Conservation (phyloP, 495 filamentous ascomycete genomes). For the Penicillium longicatenatum region DNA sequence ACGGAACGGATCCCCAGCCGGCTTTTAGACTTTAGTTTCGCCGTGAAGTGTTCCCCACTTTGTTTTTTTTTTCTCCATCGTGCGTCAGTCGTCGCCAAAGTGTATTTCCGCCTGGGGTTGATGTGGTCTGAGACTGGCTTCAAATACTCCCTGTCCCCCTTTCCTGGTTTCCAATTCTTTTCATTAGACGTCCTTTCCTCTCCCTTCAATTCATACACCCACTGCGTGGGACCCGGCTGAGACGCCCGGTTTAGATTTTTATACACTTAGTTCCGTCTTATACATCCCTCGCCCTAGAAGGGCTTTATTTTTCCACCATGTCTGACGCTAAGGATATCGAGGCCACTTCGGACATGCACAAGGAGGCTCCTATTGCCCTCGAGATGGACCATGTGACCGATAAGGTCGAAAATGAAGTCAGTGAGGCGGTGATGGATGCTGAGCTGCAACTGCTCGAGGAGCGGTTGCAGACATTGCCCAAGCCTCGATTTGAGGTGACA, state of each 20-base stretch:
- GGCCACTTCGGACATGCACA: constrained; percentile 27
- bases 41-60: constrained; percentile 15
- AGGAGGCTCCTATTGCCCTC: constrained; percentile 27
- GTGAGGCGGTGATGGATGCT: constrained; percentile 41
- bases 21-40: constrained; percentile 14
- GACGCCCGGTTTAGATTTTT: not conserved
- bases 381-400: constrained; percentile 34
- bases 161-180: constrained; percentile 6
- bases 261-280: constrained; percentile 4
- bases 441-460: constrained; percentile 39
- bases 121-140: constrained; percentile 14
- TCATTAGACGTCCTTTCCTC: not conserved
- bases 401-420: constrained; percentile 26
- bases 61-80: constrained; percentile 4
- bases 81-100: constrained; percentile 16
- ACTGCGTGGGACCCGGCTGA: constrained; percentile 3
- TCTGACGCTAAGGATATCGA: constrained; percentile 36
- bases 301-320: constrained; percentile 23
- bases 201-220: constrained; percentile 2
- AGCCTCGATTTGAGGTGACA: constrained; percentile 31
- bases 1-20: constrained; percentile 10
- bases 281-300: constrained; percentile 6
- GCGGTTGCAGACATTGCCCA: constrained; percentile 29
- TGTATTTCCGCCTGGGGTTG: constrained; percentile 18
- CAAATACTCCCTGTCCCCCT: constrained; percentile 22